phyloP scores from a whole-genome alignment of 1,139 yeast genomes.

The Yamadazyma conglobata region DNA sequence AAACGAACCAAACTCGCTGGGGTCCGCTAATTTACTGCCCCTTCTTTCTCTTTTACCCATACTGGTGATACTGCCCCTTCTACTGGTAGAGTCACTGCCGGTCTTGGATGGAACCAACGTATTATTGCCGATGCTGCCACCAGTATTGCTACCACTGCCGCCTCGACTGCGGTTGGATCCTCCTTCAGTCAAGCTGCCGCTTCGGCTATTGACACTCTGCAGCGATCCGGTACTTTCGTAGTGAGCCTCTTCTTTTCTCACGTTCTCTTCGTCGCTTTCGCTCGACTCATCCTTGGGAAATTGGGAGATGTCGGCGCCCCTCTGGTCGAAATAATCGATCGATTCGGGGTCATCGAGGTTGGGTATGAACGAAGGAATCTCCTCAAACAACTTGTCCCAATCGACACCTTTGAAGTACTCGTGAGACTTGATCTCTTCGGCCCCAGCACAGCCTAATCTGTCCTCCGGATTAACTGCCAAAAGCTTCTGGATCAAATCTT shows the following conservation, averaged over 20 bases:
- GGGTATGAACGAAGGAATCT: conserved; percentile 85
- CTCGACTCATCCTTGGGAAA: conserved; percentile 54
- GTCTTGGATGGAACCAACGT: not conserved
- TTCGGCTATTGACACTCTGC: conserved; percentile 4
- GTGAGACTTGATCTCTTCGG: conserved; percentile 72
- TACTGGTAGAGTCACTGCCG: conserved; percentile 7
- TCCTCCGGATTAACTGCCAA: conserved; percentile 59
- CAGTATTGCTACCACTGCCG: conserved; percentile 2
- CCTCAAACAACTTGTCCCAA: conserved; percentile 74
- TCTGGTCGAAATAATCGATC: conserved; percentile 84
- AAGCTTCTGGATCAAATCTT: conserved; percentile 64
- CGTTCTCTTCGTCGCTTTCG: conserved; percentile 16
- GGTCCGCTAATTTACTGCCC: conserved; percentile 67
- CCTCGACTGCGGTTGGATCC: conserved; percentile 1
- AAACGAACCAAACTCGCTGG: conserved; percentile 87
- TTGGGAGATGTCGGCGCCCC: conserved; percentile 77
- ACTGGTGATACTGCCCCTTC: conserved; percentile 11
- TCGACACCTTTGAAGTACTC: conserved; percentile 68
- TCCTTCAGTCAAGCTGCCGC: conserved; percentile 2
- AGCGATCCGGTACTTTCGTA: conserved; percentile 5
- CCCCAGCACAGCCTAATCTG: conserved; percentile 75
- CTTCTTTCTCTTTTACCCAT: conserved; percentile 56
- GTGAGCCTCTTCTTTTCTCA: conserved; percentile 16
- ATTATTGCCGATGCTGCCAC: not conserved
- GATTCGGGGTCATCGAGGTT: conserved; percentile 74